Evolutionary conservation across 2,329 filamentous ascomycete species (phyloP).

Genomic region (Aspergillus sp.): DNA sequence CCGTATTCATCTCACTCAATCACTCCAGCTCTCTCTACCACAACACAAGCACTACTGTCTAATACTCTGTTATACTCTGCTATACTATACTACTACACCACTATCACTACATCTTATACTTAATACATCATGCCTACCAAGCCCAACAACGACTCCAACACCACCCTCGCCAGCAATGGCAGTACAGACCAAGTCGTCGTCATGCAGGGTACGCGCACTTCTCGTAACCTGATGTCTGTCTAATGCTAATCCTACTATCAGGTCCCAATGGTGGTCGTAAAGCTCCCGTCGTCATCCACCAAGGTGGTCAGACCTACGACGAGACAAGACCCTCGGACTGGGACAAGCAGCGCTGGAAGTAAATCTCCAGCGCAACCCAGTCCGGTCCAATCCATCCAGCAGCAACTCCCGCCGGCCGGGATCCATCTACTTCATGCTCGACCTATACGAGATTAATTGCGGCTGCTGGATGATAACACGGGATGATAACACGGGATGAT

Average conservation of each 20-base stretch:
- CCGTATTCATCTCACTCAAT: neutral
- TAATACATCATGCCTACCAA: constrained; percentile 27
- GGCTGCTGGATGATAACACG: constrained; percentile 1
- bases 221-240: neutral
- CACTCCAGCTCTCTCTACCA: neutral
- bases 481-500: neutral
- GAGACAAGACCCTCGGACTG: constrained; percentile 31
- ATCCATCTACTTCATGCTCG: neutral
- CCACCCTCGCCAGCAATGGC: constrained; percentile 26
- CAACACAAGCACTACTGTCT: neutral
- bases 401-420: constrained; percentile 1
- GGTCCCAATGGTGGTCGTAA: constrained; percentile 26
- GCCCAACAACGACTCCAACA: constrained; percentile 29
- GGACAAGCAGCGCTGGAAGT: constrained; percentile 35
- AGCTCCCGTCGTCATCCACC: constrained; percentile 28
- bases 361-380: constrained; percentile 6
- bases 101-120: constrained; percentile 11
- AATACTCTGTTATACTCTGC: neutral
- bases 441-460: neutral
- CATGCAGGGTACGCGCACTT: constrained; percentile 23
- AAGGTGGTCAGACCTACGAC: constrained; percentile 31
- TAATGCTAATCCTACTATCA: constrained; percentile 14
- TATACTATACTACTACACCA: constrained; percentile 4
- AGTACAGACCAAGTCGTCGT: constrained; percentile 24
- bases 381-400: neutral